These are phyloP conservation scores for Candolleomyces aberdarensis DNA, from an alignment of 768 basidiomycete genomes.

Conservation along the genomic window DNA sequence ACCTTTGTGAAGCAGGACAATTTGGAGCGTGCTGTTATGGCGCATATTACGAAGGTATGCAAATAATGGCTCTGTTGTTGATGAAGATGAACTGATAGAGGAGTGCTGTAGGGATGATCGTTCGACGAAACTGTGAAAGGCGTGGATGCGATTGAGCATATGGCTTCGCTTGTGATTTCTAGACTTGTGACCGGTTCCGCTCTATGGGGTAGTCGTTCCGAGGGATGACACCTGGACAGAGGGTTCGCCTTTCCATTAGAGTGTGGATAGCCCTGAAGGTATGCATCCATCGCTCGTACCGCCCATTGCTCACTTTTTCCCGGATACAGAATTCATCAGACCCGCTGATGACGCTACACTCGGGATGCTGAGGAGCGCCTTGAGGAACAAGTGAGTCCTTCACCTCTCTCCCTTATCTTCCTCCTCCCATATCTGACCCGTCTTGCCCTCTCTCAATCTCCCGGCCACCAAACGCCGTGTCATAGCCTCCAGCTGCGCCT, in stretches of 20 bases:
- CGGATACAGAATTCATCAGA: constrained; percentile 52
- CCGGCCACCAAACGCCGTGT: constrained; percentile 61
- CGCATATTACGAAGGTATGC: constrained; percentile 52
- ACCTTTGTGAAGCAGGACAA: constrained; percentile 38
- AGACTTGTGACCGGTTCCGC: no score
- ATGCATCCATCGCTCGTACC: neutral
- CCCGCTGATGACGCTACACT: constrained; percentile 75
- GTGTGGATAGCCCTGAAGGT: constrained; percentile 43
- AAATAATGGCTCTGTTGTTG: neutral
- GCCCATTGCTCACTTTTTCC: neutral
- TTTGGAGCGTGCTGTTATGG: constrained; percentile 66
- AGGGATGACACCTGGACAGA: no score
- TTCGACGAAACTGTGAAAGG: constrained; percentile 80
- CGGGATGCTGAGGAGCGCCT: constrained; percentile 54
- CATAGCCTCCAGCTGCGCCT: constrained; percentile 60
- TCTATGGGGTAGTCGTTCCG: no score
- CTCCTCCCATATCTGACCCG: no score
- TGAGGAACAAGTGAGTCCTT: constrained; percentile 45
- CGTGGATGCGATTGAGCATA: constrained; percentile 70
- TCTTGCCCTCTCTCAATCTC: constrained; percentile 16
- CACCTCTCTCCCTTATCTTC: no score
- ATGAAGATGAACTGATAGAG: neutral
- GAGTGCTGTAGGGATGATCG: constrained; percentile 45
- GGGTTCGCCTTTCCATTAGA: constrained; percentile 41
- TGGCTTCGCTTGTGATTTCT: constrained; percentile 46